Conservation (phyloP, 2,329 filamentous ascomycete species). For the Ophiostoma ulmi region DNA sequence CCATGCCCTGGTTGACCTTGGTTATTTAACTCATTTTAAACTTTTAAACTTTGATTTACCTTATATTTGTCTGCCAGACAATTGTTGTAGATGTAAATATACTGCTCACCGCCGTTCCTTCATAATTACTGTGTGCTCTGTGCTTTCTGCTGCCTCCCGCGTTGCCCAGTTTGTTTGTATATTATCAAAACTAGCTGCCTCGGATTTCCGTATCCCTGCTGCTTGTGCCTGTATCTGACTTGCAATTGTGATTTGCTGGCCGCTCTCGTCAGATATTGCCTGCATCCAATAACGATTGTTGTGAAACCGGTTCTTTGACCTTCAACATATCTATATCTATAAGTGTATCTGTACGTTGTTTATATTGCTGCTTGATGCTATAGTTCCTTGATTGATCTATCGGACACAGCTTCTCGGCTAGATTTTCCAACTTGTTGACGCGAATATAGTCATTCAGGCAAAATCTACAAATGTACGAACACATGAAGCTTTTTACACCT, state of each 20-base stretch:
- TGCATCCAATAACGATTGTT: not conserved
- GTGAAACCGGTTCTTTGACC: not conserved
- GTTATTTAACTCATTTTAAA: not conserved
- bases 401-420: slow-evolving; percentile 2
- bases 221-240: not conserved
- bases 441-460: not conserved
- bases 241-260: not conserved
- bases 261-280: not conserved
- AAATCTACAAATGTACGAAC: not conserved
- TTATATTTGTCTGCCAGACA: no score
- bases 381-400: not conserved
- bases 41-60: no score
- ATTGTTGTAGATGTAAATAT: no score
- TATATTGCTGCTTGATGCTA: not conserved
- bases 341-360: not conserved
- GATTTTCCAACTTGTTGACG: not conserved
- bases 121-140: not conserved
- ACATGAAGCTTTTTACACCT: not conserved
- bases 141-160: not conserved
- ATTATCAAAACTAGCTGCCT: not conserved
- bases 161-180: not conserved
- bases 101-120: not conserved
- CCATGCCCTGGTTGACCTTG: not conserved
- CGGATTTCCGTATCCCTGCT: not conserved
- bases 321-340: not conserved